phyloP scores from a whole-genome alignment of 371 early-diverging fungal genomes.

The Chytridiales sp. region DNA sequence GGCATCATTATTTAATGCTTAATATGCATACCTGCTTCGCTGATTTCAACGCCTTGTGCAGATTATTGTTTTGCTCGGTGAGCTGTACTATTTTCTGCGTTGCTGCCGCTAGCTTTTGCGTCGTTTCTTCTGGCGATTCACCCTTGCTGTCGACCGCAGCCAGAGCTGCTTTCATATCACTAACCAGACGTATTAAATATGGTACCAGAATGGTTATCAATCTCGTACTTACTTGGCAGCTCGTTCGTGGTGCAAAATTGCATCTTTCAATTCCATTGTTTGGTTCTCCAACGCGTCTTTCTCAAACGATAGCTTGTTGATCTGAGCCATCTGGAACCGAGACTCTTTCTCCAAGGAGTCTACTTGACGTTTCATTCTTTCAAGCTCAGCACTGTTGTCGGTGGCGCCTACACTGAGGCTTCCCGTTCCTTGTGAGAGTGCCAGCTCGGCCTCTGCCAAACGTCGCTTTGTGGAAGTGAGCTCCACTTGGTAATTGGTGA shows the following conservation, averaged over 20 bases:
- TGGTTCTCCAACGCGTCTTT: slow-evolving; percentile 62
- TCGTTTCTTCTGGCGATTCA: slow-evolving; percentile 60
- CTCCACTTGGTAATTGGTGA: slow-evolving; percentile 34
- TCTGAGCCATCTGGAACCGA: slow-evolving; percentile 59
- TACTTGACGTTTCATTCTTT: slow-evolving; percentile 49
- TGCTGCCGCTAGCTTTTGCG: slow-evolving; percentile 58
- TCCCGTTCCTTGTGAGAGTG: slow-evolving; percentile 27
- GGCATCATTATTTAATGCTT: neutral
- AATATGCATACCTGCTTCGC: slow-evolving; percentile 65
- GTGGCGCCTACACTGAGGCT: slow-evolving; percentile 33
- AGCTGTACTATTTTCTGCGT: slow-evolving; percentile 57
- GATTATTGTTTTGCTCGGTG: slow-evolving; percentile 59
- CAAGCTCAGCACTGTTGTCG: slow-evolving; percentile 43
- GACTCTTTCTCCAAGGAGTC: slow-evolving; percentile 60
- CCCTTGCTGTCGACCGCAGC: slow-evolving; percentile 61
- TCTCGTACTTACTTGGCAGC: slow-evolving; percentile 41
- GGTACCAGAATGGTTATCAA: too few relatives aligned
- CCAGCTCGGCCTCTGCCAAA: slow-evolving; percentile 36
- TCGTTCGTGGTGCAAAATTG: slow-evolving; percentile 55
- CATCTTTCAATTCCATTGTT: slow-evolving; percentile 57
- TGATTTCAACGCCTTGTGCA: slow-evolving; percentile 66
- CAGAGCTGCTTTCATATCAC: slow-evolving; percentile 67
- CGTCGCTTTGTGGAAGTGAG: slow-evolving; percentile 40
- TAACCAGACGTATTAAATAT: slow-evolving; percentile 13
- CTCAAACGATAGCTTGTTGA: slow-evolving; percentile 66